These are phyloP conservation scores for Clarireedia monteithiana DNA, from an alignment of 2,329 filamentous ascomycete genomes.

Conservation along the genomic window DNA sequence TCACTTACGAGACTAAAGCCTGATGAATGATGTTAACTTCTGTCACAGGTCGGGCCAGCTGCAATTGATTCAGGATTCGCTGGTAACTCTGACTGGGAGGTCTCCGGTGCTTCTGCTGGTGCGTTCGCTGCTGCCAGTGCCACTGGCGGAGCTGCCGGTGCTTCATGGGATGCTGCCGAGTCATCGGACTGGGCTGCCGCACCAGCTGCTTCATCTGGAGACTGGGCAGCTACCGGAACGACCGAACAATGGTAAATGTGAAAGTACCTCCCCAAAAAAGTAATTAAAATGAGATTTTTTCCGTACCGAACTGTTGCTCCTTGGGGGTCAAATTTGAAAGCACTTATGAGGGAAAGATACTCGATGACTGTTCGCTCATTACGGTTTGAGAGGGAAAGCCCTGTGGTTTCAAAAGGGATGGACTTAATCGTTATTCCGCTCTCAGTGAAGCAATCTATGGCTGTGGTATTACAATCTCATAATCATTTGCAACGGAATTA, in stretches of 20 bases:
- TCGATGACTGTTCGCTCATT: conserved; percentile 43
- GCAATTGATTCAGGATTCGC: conserved; percentile 75
- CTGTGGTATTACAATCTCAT: conserved; percentile 6
- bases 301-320: conserved; percentile 17
- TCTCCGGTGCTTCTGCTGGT: conserved; percentile 54
- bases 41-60: conserved; percentile 51
- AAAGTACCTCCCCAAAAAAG: conserved; percentile 12
- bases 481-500: conserved; percentile 2
- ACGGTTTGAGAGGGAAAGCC: conserved; percentile 80
- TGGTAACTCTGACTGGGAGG: conserved; percentile 69
- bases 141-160: conserved; percentile 51
- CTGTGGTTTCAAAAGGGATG: conserved; percentile 64
- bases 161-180: conserved; percentile 53
- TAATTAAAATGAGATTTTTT: conserved; percentile 15
- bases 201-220: conserved; percentile 36
- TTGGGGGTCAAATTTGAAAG: conserved; percentile 50
- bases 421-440: conserved; percentile 15
- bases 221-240: conserved; percentile 47
- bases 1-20: too few relatives aligned
- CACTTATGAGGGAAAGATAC: conserved; percentile 99
- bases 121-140: conserved; percentile 50
- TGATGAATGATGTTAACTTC: background rate
- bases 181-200: conserved; percentile 40
- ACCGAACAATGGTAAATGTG: conserved; percentile 29
- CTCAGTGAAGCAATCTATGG: conserved; percentile 7